Percentiles rank a stretch among this genome's conserved stretches.
These are phyloP conservation scores for Populus simonii DNA, from an alignment of 345 rosid species.

Conservation along the genomic window DNA sequence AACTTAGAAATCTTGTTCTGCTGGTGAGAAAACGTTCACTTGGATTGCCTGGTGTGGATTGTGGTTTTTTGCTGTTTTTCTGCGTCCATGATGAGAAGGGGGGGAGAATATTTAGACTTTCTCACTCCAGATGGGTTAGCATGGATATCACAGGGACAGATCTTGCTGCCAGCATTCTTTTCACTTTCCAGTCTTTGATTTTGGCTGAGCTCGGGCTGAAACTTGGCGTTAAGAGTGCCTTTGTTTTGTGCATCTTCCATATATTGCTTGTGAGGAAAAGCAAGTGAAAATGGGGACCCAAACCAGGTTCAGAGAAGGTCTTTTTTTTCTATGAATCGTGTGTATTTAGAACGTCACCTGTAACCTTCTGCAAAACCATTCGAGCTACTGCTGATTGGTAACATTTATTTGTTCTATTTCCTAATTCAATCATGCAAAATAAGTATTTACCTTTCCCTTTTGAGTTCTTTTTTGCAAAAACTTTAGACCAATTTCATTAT, in stretches of 20 bases:
- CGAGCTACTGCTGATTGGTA: no score
- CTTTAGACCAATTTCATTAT: constrained; percentile 20
- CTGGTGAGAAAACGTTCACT: neutral
- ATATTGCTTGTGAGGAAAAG: no score
- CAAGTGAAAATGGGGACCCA: no score
- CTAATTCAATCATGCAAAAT: no score
- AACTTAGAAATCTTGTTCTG: neutral
- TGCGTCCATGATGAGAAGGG: neutral
- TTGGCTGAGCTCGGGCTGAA: no score
- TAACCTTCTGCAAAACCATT: no score
- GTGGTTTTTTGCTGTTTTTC: neutral
- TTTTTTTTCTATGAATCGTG: constrained; percentile 18
- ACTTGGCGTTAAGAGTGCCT: no score
- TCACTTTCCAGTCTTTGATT: no score
- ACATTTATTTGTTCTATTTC: no score
- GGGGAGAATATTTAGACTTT: neutral
- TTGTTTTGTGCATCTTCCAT: no score
- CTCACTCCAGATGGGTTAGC: neutral
- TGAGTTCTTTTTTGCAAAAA: neutral
- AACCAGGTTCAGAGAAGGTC: constrained; percentile 34
- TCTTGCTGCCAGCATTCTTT: no score
- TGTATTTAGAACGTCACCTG: no score
- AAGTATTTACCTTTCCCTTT: neutral
- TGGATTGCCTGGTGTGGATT: neutral
- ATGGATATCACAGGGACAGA: neutral